Percentiles rank a stretch among this genome's conserved stretches.
phyloP scores from a whole-genome alignment of 768 basidiomycete species.

The Artomyces pyxidatus region DNA sequence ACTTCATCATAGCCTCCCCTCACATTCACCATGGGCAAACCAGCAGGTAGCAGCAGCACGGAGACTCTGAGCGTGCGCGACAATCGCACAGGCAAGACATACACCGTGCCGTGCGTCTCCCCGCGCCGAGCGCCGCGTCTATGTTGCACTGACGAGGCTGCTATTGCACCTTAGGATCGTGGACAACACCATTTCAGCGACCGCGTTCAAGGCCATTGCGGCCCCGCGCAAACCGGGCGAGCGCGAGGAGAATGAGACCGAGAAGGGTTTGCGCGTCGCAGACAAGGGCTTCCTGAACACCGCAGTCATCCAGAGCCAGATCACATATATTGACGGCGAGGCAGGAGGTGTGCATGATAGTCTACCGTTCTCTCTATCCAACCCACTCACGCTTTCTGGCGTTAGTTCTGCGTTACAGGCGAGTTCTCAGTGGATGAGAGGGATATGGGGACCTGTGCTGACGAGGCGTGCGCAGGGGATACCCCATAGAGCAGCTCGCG shows the following conservation, averaged over 20 bases:
- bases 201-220: conserved; percentile 71
- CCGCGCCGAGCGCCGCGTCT: neutral
- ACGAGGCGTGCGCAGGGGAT: conserved; percentile 49
- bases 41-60: neutral
- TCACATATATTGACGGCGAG: conserved; percentile 90
- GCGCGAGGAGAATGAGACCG: conserved; percentile 74
- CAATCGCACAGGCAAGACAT: conserved; percentile 78
- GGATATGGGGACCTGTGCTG: neutral
- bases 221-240: conserved; percentile 51
- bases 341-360: conserved; percentile 46
- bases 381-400: neutral
- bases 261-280: conserved; percentile 69
- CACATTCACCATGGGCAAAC: neutral
- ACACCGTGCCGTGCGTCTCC: conserved; percentile 58
- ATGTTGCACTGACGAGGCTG: neutral
- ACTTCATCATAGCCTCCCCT: too few relatives aligned
- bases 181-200: conserved; percentile 74
- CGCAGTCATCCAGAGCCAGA: conserved; percentile 69
- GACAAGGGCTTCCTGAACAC: conserved; percentile 83
- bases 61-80: conserved; percentile 59
- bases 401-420: conserved; percentile 69
- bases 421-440: neutral
- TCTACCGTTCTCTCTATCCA: neutral
- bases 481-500: conserved; percentile 89
- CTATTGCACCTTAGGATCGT: conserved; percentile 43